phyloP scores from a whole-genome alignment of 129 eudicot species.

The Lactuca sativa region DNA sequence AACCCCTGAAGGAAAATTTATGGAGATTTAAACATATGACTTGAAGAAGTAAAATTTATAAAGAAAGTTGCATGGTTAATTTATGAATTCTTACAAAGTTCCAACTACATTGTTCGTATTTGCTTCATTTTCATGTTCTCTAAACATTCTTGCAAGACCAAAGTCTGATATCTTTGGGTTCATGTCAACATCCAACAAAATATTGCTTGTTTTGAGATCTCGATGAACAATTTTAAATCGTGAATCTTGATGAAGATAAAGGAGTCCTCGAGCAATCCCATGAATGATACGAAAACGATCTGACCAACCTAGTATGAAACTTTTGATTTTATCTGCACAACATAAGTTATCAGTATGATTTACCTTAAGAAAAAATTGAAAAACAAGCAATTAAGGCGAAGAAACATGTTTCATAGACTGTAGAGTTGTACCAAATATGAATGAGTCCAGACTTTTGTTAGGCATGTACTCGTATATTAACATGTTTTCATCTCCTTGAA shows the following conservation, averaged over 20 bases:
- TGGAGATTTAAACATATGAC: not conserved
- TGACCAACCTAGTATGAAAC: conserved; percentile 33
- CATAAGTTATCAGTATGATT: not conserved
- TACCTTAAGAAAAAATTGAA: not conserved
- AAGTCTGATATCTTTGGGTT: conserved; percentile 35
- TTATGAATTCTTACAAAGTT: conserved; percentile 28
- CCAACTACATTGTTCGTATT: conserved; percentile 34
- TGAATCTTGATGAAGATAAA: conserved; percentile 44
- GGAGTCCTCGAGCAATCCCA: conserved; percentile 40
- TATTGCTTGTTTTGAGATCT: too few relatives aligned
- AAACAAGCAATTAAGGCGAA: not conserved
- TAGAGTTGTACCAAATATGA: conserved; percentile 24
- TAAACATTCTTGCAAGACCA: conserved; percentile 40
- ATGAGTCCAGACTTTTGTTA: too few relatives aligned
- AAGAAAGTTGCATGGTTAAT: not conserved
- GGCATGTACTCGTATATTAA: too few relatives aligned
- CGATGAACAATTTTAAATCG: conserved; percentile 8
- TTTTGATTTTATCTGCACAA: conserved; percentile 24
- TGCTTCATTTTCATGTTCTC: conserved; percentile 33
- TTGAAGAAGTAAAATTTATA: not conserved
- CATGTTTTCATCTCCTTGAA: too few relatives aligned
- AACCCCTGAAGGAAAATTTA: conserved; percentile 10
- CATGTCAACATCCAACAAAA: too few relatives aligned
- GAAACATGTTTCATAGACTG: too few relatives aligned
- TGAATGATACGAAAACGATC: conserved; percentile 27